Percentiles rank a stretch among this genome's conserved stretches.
These are phyloP conservation scores for Diaporthe vexans DNA, from an alignment of 2,329 filamentous ascomycete genomes.

Conservation along the genomic window DNA sequence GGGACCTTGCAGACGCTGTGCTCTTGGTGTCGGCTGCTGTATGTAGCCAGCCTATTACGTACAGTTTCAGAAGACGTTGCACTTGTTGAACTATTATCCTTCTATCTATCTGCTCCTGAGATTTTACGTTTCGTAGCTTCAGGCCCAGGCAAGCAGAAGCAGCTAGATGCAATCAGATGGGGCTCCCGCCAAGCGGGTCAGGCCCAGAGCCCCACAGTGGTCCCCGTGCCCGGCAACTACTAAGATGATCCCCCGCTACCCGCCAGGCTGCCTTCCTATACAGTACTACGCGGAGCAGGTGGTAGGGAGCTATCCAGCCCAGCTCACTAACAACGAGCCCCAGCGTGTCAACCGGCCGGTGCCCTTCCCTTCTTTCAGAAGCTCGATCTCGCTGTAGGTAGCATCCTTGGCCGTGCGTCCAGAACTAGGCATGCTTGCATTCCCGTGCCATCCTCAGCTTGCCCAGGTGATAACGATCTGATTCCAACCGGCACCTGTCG, in stretches of 20 bases:
- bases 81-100: background rate
- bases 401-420: conserved; percentile 30
- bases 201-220: conserved; percentile 33
- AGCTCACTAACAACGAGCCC: background rate
- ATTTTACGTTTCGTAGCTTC: background rate
- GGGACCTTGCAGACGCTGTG: conserved; percentile 2
- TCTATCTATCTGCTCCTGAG: background rate
- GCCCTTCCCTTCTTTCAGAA: conserved; percentile 21
- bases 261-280: background rate
- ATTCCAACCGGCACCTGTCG: conserved; percentile 38
- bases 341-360: conserved; percentile 20
- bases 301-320: background rate
- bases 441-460: conserved; percentile 27
- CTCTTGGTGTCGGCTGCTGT: background rate
- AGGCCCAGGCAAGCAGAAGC: background rate
- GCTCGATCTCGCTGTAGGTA: conserved; percentile 28
- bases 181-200: conserved; percentile 25
- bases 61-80: background rate
- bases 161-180: conserved; percentile 12
- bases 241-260: conserved; percentile 13
- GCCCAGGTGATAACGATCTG: conserved; percentile 37
- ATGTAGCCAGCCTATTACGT: background rate
- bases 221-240: conserved; percentile 40
- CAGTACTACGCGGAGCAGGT: background rate
- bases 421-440: conserved; percentile 28